These are phyloP conservation scores for Botryotinia convoluta DNA, from an alignment of 2,329 filamentous ascomycete species.

Conservation along the genomic window DNA sequence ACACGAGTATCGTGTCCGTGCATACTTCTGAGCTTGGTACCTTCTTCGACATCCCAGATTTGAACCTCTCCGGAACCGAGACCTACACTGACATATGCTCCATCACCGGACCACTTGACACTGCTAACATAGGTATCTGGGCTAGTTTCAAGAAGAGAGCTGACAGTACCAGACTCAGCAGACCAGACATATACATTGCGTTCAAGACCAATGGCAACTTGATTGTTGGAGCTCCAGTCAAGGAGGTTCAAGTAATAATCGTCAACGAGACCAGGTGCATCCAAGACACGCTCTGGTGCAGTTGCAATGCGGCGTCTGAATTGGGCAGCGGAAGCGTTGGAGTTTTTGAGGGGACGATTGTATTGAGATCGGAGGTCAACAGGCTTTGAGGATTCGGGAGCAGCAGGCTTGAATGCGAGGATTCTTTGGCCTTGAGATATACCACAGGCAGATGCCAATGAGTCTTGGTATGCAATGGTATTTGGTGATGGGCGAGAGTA, in stretches of 20 bases:
- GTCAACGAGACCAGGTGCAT: slow-evolving; percentile 92
- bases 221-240: slow-evolving; percentile 97
- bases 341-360: slow-evolving; percentile 87
- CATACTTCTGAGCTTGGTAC: slow-evolving; percentile 96
- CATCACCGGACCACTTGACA: slow-evolving; percentile 98
- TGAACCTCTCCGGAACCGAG: slow-evolving; percentile 95
- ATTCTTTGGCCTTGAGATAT: slow-evolving; percentile 93
- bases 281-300: slow-evolving; percentile 90
- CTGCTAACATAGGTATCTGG: slow-evolving; percentile 95
- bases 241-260: slow-evolving; percentile 99
- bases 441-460: slow-evolving; percentile 84
- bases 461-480: slow-evolving; percentile 87
- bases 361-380: slow-evolving; percentile 97
- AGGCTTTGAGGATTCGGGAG: slow-evolving; percentile 97
- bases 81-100: slow-evolving; percentile 92
- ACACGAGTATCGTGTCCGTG: slow-evolving; percentile 95
- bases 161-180: slow-evolving; percentile 86
- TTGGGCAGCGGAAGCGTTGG: slow-evolving; percentile 72
- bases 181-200: slow-evolving; percentile 99
- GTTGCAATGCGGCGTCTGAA: slow-evolving; percentile 90
- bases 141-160: slow-evolving; percentile 81
- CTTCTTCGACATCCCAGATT: slow-evolving; percentile 98
- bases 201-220: slow-evolving; percentile 96
- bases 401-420: slow-evolving; percentile 94
- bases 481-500: slow-evolving; percentile 82